Conservation (phyloP, 2,329 filamentous ascomycete genomes). For the Pseudocercospora vitis region DNA sequence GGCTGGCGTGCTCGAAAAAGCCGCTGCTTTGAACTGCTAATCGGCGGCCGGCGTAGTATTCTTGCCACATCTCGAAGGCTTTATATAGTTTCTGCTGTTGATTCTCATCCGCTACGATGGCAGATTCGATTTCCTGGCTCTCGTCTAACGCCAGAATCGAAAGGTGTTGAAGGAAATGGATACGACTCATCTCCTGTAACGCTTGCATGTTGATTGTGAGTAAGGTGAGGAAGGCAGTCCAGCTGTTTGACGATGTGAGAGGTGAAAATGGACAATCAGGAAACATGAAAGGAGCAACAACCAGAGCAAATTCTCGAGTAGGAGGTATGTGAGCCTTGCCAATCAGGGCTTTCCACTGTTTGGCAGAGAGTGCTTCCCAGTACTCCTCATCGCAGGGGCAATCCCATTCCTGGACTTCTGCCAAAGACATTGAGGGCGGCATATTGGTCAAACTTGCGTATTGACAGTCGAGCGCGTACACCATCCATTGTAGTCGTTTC, state of each 20-base stretch:
- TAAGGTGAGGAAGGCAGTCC: neutral
- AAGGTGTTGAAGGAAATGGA: neutral
- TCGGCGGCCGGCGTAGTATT: neutral
- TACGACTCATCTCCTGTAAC: neutral
- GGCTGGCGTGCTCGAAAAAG: neutral
- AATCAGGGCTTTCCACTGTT: neutral
- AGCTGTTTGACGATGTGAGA: neutral
- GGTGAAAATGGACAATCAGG: neutral
- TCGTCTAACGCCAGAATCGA: neutral
- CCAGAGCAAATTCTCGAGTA: neutral
- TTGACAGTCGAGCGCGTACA: neutral
- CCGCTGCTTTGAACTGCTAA: neutral
- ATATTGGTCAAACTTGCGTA: neutral
- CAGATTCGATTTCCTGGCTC: neutral
- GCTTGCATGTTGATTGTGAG: neutral
- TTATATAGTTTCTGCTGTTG: neutral
- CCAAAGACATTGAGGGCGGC: neutral
- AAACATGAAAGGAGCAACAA: neutral
- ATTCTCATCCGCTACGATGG: neutral
- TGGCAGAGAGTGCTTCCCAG: neutral
- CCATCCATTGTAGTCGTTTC: neutral
- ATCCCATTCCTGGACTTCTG: neutral
- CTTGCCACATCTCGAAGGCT: neutral
- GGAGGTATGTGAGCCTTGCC: neutral
- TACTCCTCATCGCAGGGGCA: slow-evolving; percentile 2